Conservation (phyloP, 2,329 filamentous ascomycete species). For the Ploettnerulaceae sp. region DNA sequence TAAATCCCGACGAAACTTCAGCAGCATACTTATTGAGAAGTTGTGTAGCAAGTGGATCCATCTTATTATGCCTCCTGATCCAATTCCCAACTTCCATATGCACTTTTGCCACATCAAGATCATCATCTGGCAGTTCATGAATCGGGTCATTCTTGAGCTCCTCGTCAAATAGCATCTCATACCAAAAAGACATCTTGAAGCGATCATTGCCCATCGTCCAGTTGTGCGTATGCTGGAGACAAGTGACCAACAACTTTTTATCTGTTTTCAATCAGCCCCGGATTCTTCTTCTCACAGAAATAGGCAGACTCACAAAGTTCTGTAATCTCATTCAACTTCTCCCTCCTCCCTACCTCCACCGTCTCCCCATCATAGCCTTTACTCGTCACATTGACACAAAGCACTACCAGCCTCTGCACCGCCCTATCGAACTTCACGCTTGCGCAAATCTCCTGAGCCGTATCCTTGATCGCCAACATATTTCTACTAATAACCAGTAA, state of each 20-base stretch:
- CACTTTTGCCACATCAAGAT: conserved; percentile 52
- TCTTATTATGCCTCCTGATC: conserved; percentile 55
- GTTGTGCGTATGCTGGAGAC: conserved; percentile 62
- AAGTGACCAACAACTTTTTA: conserved; percentile 62
- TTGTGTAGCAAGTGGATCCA: conserved; percentile 51
- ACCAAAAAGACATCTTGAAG: conserved; percentile 68
- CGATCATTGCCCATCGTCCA: conserved; percentile 65
- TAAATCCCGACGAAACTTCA: conserved; percentile 32
- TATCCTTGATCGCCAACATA: conserved; percentile 58
- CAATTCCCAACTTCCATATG: conserved; percentile 58
- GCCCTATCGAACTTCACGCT: conserved; percentile 61
- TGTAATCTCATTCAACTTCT: conserved; percentile 57
- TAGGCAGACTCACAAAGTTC: conserved; percentile 50
- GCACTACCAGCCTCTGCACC: conserved; percentile 59
- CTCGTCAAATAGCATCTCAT: conserved; percentile 59
- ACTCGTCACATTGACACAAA: conserved; percentile 62
- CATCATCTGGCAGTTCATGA: conserved; percentile 43
- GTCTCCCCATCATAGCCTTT: conserved; percentile 61
- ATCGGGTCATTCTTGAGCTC: conserved; percentile 47
- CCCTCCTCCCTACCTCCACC: conserved; percentile 52
- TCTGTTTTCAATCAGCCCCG: conserved; percentile 37
- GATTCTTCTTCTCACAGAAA: not conserved
- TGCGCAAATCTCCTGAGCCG: conserved; percentile 61
- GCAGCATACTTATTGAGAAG: conserved; percentile 51
- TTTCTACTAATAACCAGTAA: conserved; percentile 63